These are phyloP conservation scores for Zygosaccharomyces pseudobailii DNA, from an alignment of 1,139 yeast species.

Conservation along the genomic window DNA sequence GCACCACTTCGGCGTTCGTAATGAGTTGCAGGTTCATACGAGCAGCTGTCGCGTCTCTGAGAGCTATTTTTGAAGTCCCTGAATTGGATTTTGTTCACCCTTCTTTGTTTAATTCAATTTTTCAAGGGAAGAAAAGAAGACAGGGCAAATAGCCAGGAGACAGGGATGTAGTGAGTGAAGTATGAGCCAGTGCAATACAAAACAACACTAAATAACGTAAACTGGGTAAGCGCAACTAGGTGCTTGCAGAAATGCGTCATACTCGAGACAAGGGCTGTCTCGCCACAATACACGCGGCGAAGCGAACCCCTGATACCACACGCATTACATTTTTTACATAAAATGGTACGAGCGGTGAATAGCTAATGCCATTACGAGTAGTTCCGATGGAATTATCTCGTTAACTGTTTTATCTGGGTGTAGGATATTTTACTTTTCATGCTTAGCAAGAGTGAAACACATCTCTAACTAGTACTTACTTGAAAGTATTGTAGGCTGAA, in stretches of 20 bases:
- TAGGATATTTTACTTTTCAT: not conserved
- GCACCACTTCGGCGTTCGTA: constrained; percentile 24
- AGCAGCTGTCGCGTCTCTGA: not conserved
- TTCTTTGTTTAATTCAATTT: not conserved
- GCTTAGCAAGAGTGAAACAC: not conserved
- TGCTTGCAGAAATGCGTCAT: not conserved
- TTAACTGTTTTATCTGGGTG: too few relatives aligned
- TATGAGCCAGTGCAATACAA: not conserved
- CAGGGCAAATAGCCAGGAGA: not conserved
- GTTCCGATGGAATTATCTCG: not conserved
- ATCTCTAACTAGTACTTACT: not conserved
- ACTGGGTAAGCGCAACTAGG: not conserved
- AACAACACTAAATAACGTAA: too few relatives aligned
- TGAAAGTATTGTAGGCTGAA: too few relatives aligned
- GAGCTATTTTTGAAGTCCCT: not conserved
- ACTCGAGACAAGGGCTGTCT: not conserved
- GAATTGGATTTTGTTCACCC: not conserved
- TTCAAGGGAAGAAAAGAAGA: not conserved
- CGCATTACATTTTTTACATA: not conserved
- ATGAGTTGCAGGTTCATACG: constrained; percentile 16
- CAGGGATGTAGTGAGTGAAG: not conserved
- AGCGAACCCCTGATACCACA: not conserved
- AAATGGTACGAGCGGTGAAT: not conserved
- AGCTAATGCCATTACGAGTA: not conserved
- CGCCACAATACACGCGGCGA: not conserved